Evolutionary conservation across 2,329 filamentous ascomycete genomes (phyloP).

Genomic region (Teratosphaeria viscida): DNA sequence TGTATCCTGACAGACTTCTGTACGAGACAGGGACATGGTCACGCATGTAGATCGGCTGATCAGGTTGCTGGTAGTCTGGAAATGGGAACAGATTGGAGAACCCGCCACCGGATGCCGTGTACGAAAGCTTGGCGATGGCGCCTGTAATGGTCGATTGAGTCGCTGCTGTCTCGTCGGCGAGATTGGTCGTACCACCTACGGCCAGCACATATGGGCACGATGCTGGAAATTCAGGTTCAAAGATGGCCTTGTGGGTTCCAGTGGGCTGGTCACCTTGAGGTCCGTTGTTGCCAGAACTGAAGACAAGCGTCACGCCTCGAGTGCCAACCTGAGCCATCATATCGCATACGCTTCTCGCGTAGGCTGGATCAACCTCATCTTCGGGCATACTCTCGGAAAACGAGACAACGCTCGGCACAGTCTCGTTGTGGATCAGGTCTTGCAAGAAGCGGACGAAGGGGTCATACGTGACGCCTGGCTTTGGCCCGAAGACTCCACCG

Average conservation of each 20-base stretch:
- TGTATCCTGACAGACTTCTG: conserved; percentile 31
- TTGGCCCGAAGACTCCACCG: conserved; percentile 16
- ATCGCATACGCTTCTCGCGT: conserved; percentile 51
- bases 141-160: conserved; percentile 10
- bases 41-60: conserved; percentile 25
- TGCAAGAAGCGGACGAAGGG: conserved; percentile 16
- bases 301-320: conserved; percentile 52
- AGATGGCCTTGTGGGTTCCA: conserved; percentile 33
- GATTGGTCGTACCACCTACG: conserved; percentile 29
- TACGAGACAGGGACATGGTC: conserved; percentile 12
- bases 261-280: conserved; percentile 11
- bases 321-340: conserved; percentile 55
- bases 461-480: conserved; percentile 11
- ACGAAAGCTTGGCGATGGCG: conserved; percentile 4
- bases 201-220: conserved; percentile 37
- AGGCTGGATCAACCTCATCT: conserved; percentile 27
- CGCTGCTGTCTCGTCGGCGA: conserved; percentile 13
- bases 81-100: conserved; percentile 25
- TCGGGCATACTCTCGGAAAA: conserved; percentile 14
- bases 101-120: conserved; percentile 28
- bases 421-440: conserved; percentile 14
- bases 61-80: conserved; percentile 25
- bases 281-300: conserved; percentile 51
- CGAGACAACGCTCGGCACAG: conserved; percentile 14
- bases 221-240: conserved; percentile 37